Base-by-base conservation (phyloP, 2,329 filamentous ascomycete species). In the Sarocladiaceae sp. region DNA sequence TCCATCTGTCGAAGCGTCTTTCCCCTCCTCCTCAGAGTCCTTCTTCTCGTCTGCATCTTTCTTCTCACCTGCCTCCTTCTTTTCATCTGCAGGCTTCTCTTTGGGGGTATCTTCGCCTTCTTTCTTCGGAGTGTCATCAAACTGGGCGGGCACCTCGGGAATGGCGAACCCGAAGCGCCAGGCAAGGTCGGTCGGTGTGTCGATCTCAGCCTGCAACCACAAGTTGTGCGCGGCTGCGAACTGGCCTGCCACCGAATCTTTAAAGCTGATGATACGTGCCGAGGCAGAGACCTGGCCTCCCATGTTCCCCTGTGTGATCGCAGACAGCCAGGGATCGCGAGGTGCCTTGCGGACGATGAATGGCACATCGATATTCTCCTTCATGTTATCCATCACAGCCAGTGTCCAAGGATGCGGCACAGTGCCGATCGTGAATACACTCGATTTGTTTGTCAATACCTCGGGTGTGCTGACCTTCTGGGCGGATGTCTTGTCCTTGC, bases 391-490 rank as follows among this genome's bases (percentile, higher is more conserved):
- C 15, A 97, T 69, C 11, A 80, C 77, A 44, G 82, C 76, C 33
- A 88, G 72, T 1, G 90, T 96, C 69, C 89, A 95, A 0, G 93
- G 93, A 60, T 98, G 93, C 0, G 91, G 91, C 11, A 97, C 83
- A 1, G 82, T 86, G 47, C 85, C 89, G 50, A 98, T 86, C 3
- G 85, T 88, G 67, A 89, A 97, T 13, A 84, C 59, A 2, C 71
- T 72, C 12, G 82, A 82, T 4, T 74, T 75, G 62, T 96, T 95
- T 45, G 75, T 75, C 62, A 88, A 93, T 15, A 74, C 67, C 3
- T 76, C 65, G 3, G 81, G 78, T 1, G 82, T 83, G n/a, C 73
- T 70, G 52, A 95, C 75, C 43, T 76, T 77, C 64, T 88, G 73
- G 0, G 78, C 74, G 24, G 76, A 74, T 7, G 76, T 74, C 19